phyloP scores from a whole-genome alignment of 106 monocot species.

The Allium cepa region DNA sequence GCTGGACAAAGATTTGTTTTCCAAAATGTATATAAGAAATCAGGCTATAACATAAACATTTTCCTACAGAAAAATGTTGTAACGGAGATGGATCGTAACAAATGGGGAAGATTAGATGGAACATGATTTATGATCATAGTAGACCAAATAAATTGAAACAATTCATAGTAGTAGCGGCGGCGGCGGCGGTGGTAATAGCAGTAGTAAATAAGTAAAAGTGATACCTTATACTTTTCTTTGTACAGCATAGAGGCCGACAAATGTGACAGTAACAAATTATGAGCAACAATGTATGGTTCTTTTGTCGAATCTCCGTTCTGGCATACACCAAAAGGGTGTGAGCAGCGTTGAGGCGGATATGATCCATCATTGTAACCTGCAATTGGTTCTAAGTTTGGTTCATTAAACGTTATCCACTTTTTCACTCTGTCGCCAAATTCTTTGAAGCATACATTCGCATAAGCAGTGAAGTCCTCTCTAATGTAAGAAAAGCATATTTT shows the following conservation, averaged over 20 bases:
- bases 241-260: no score
- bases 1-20: background rate
- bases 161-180: no score
- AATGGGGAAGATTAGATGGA: no score
- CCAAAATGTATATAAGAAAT: background rate
- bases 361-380: conserved; percentile 18
- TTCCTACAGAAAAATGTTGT: no score
- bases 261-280: background rate
- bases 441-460: conserved; percentile 47
- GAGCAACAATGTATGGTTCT: conserved; percentile 19
- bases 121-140: no score
- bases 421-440: conserved; percentile 58
- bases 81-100: no score
- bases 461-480: conserved; percentile 52
- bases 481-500: no score
- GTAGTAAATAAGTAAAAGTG: no score
- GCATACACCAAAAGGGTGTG: conserved; percentile 23
- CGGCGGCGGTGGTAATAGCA: no score
- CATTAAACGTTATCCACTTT: conserved; percentile 43
- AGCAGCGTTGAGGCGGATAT: conserved; percentile 34
- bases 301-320: conserved; percentile 10
- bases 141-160: no score
- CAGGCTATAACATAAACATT: no score
- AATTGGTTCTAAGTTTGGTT: conserved; percentile 35
- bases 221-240: no score